A percentile compares a stretch with the other conserved stretches of the same genome.
phyloP scores from a whole-genome alignment of 2,329 filamentous ascomycete species.

The Fusarium musae region DNA sequence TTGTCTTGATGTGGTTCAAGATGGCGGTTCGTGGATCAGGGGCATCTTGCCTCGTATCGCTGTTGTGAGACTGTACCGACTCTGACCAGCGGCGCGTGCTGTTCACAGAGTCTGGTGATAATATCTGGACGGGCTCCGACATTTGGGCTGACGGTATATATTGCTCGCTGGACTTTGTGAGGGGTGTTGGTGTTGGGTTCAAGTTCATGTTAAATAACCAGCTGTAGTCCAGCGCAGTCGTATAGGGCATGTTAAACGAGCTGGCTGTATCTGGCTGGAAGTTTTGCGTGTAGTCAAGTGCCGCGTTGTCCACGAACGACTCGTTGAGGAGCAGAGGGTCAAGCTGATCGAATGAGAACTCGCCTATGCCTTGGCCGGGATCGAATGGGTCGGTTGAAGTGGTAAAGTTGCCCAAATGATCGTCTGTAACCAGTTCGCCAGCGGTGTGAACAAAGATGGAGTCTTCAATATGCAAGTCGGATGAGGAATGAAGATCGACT shows the following conservation, averaged over 20 bases:
- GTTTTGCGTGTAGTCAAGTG: conserved; percentile 59
- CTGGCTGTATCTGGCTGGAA: conserved; percentile 71
- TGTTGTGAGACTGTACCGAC: neutral
- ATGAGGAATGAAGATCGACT: neutral
- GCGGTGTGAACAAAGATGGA: neutral
- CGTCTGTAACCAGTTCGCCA: neutral
- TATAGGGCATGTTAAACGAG: conserved; percentile 74
- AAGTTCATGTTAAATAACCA: conserved; percentile 66
- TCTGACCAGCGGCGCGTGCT: conserved; percentile 34
- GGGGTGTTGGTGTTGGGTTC: neutral
- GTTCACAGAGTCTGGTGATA: conserved; percentile 35
- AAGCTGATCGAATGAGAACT: neutral
- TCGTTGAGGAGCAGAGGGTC: neutral
- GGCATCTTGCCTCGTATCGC: neutral
- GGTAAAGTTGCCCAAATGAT: neutral
- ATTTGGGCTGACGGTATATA: neutral
- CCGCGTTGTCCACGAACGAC: neutral
- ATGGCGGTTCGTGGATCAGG: neutral
- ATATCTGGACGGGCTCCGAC: neutral
- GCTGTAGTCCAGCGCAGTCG: conserved; percentile 70
- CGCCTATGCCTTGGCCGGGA: neutral
- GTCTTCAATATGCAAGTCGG: neutral
- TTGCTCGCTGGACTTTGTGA: neutral
- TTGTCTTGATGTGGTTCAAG: neutral
- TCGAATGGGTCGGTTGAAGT: neutral